Evolutionary conservation across 441 rosid species (phyloP), one percentile per base, ranked within the genome.

Genomic region (Corymbia calophylla): DNA sequence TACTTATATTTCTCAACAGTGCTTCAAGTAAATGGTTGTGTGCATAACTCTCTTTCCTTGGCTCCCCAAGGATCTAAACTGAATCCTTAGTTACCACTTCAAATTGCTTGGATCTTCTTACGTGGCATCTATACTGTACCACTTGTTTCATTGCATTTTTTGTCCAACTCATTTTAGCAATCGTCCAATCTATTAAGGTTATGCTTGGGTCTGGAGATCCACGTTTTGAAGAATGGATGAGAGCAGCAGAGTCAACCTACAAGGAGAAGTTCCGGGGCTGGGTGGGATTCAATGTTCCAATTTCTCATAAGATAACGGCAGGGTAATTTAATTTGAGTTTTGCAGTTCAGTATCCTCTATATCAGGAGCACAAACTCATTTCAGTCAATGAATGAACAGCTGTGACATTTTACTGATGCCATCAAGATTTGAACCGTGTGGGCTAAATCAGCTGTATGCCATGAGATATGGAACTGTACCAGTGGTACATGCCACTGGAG

Each of bases 341-440:
- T 51, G 32, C 32, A 15, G 39, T 51, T 68, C 31, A 35, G 18
- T 66, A 27, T 35, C 39, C 86, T 86, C 54, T 64, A 47, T 70
- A 54, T 27, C 8, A 55, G 80, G 84, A 27, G 86, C 49, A 39
- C 51, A 81, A 82, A 86, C 92, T 87, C 29, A 91, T 70, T 54
- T 66, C 86, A 80, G 35, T 91, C 88, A 88, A 55, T 92, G 89
- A 58, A 92, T 89, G 90, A 91, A 92, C 97, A 98, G 99, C 35
- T 96, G 98, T 90, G 99, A 98, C 94, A 96, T 98, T 91, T 93
- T 98, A 88, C 91, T 98, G 91, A 98, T 98, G 99, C 99, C 99
- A 32, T 98, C 99, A 89, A 95, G 99, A 93, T 98, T 97, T 49
- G 99, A 98, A 92, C 99, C 99, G 0, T 98, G 99, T 48, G 99